Base-by-base conservation (phyloP, 1,284 basidiomycete genomes). In the Leccinum olivaceoglutinosum region DNA sequence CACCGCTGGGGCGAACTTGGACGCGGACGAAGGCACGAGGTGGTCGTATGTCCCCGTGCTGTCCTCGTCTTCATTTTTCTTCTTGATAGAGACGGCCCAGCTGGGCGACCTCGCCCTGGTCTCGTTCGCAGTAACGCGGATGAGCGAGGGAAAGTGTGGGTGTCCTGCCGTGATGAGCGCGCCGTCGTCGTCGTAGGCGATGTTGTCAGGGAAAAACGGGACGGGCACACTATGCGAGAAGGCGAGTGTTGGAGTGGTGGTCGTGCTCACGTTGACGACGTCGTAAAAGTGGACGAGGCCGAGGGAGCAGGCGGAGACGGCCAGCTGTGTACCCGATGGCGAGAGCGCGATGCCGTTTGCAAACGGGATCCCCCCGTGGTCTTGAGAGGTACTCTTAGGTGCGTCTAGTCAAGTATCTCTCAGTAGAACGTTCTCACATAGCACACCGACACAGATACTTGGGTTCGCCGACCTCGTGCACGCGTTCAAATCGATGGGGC, bases 291-390 rank as follows among this genome's bases (percentile, higher is more conserved):
- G 69, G 29, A 90, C 74, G 49, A 78, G 69, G 58, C 75, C 79
- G 18, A 78, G 70, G 1, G 82, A 78, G 18, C 83, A 85, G 2
- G 85, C 81, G 3, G 84, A 82, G 32, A 91, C 72, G 1, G 87
- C 86, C 12, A 89, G 74, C 25, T 80, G 75, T 1, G 72, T 70
- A 1, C 79, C 80, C 3, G 78, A 73, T 0, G 80, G 80, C 0
- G 85, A 86, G 53, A 89, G 64, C 0, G 86, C 77, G 59, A 90
- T 66, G 38, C 89, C 89, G 68, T 91, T 91, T 6, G 89, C 77
- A 71, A 89, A 90, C 0, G 88, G 74, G 14, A 89, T 74, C 60
- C 82, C 81, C 29, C 29, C 29, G 29, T 29, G 29, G 29, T 29
- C 29, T 29, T 29, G 29, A 29, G 29, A 29, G 4, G 29, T 29